These are phyloP conservation scores for Jamesozyma piceae DNA, from an alignment of 805 yeast genomes.

Conservation along the genomic window DNA sequence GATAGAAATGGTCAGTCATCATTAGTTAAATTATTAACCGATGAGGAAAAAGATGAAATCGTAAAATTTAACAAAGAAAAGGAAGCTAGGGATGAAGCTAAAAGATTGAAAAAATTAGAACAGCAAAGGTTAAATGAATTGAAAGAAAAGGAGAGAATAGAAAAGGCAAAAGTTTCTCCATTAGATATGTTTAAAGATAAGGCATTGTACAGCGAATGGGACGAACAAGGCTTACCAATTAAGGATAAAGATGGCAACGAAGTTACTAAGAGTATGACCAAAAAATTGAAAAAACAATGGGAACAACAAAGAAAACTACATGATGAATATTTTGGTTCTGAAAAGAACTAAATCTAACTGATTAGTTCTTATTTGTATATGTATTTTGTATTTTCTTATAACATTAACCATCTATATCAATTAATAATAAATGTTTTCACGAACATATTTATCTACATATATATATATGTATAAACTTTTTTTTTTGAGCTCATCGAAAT, in stretches of 20 bases:
- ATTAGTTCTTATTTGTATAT: background rate
- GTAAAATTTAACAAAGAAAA: conserved; percentile 46
- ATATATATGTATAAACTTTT: too few species aligned
- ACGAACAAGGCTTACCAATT: conserved; percentile 74
- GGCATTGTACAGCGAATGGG: conserved; percentile 71
- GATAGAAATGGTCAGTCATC: conserved; percentile 81
- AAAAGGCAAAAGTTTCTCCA: conserved; percentile 63
- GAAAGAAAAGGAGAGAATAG: conserved; percentile 53
- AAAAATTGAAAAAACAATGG: conserved; percentile 71
- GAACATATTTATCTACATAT: too few species aligned
- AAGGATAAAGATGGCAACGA: conserved; percentile 71
- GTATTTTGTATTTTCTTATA: background rate
- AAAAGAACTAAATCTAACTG: too few species aligned
- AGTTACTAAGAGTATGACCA: conserved; percentile 72
- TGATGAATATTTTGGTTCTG: conserved; percentile 42
- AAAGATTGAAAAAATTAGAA: conserved; percentile 39
- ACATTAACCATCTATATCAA: background rate
- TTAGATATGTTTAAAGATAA: conserved; percentile 58
- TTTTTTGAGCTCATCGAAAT: too few species aligned
- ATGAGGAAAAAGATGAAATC: conserved; percentile 58
- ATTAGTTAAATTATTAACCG: conserved; percentile 68
- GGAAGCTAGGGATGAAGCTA: conserved; percentile 38
- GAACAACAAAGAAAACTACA: conserved; percentile 77
- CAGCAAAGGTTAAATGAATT: conserved; percentile 46
- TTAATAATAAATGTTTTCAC: too few species aligned